Conservation (phyloP, 2,329 filamentous ascomycete genomes). For the Diaporthe sp. region DNA sequence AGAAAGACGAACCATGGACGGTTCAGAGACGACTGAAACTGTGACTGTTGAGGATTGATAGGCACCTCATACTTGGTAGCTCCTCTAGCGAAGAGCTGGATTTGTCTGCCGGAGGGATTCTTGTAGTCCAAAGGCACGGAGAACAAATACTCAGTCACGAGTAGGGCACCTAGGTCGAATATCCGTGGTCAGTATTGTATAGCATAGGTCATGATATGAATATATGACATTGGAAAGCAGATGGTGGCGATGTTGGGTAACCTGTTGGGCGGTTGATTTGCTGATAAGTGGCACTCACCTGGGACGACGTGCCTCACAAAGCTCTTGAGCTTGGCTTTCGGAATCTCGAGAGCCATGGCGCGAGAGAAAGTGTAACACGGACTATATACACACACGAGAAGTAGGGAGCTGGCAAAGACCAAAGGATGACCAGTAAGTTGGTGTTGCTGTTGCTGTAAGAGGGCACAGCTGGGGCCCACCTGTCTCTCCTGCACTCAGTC, state of each 20-base stretch:
- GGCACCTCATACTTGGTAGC: conserved; percentile 75
- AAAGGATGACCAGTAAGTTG: background rate
- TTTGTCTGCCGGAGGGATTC: conserved; percentile 68
- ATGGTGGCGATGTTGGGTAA: background rate
- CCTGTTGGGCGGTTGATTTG: background rate
- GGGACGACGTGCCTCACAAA: conserved; percentile 33
- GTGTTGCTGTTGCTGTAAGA: too few relatives aligned
- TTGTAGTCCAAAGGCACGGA: conserved; percentile 85
- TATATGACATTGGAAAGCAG: background rate
- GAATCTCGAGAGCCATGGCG: conserved; percentile 33
- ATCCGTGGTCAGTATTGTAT: background rate
- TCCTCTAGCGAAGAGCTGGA: conserved; percentile 84
- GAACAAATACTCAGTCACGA: conserved; percentile 87
- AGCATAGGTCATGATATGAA: background rate
- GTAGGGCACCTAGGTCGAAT: conserved; percentile 71
- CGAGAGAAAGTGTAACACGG: background rate
- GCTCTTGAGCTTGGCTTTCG: conserved; percentile 33
- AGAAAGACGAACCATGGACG: conserved; percentile 71
- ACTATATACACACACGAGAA: background rate
- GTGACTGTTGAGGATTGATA: conserved; percentile 59
- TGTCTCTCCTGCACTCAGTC: background rate
- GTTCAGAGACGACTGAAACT: conserved; percentile 29
- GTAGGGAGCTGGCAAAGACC: background rate
- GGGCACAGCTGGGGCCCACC: background rate
- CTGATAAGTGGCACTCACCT: conserved; percentile 13